Percentiles rank a stretch among this genome's conserved stretches.
Evolutionary conservation across 345 rosid genomes (phyloP).

Genomic region (Lumnitzera littorea): DNA sequence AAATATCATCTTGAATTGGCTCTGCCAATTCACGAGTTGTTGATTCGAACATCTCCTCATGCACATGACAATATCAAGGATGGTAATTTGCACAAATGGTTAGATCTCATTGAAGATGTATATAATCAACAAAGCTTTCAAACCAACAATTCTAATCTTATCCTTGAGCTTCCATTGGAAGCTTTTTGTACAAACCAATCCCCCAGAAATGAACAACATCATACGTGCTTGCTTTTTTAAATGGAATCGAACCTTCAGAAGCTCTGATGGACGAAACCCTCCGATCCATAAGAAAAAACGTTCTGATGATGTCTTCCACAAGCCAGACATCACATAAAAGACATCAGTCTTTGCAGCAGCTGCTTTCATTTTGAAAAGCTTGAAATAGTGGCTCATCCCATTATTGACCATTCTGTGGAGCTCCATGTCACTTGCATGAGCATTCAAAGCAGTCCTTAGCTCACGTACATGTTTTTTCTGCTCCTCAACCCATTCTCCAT

Average conservation of each 20-base stretch:
- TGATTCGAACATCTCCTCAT: too few species aligned
- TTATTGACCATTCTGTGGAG: constrained; percentile 58
- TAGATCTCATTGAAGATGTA: too few species aligned
- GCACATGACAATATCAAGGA: too few species aligned
- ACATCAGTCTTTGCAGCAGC: constrained; percentile 71
- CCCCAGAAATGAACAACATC: not conserved
- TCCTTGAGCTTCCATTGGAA: too few species aligned
- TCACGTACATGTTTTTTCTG: constrained; percentile 55
- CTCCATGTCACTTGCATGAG: constrained; percentile 49
- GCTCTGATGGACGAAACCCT: constrained; percentile 91
- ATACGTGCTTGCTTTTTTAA: not conserved
- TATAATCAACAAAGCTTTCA: too few species aligned
- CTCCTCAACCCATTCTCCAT: constrained; percentile 79
- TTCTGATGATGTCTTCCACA: constrained; percentile 90
- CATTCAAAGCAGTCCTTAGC: constrained; percentile 52
- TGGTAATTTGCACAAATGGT: too few species aligned
- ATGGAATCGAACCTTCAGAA: constrained; percentile 59
- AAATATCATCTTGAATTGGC: too few species aligned
- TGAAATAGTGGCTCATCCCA: constrained; percentile 63
- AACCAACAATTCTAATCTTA: too few species aligned
- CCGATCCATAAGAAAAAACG: constrained; percentile 95
- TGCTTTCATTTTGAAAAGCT: constrained; percentile 82
- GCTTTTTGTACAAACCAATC: too few species aligned
- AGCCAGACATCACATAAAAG: constrained; percentile 71
- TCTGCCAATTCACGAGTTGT: too few species aligned